A percentile compares a stretch with the other conserved stretches of the same genome.
phyloP scores from a whole-genome alignment of 2,329 filamentous ascomycete species.

The Eutypa lata region DNA sequence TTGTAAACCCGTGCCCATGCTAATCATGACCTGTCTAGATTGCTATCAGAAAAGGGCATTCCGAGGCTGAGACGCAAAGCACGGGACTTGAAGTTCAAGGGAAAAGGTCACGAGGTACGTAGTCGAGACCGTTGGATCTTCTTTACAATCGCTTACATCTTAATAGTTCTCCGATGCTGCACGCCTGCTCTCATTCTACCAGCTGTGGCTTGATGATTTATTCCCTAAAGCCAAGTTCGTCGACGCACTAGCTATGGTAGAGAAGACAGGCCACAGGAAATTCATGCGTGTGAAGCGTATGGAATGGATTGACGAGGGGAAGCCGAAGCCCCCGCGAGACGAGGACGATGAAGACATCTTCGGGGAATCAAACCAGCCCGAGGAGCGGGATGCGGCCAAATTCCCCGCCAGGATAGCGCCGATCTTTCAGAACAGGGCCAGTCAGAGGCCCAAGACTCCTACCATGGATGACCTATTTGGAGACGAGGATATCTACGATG shows the following conservation, averaged over 20 bases:
- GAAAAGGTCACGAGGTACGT: slow-evolving; percentile 84
- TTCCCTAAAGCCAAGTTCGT: slow-evolving; percentile 93
- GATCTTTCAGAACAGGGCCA: slow-evolving; percentile 33
- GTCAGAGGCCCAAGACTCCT: slow-evolving; percentile 29
- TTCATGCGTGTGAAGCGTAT: slow-evolving; percentile 69
- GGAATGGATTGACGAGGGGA: slow-evolving; percentile 80
- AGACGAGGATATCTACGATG: slow-evolving; percentile 54
- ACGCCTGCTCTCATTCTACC: slow-evolving; percentile 83
- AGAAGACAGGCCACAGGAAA: slow-evolving; percentile 88
- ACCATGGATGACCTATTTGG: slow-evolving; percentile 32
- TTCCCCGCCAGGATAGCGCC: slow-evolving; percentile 34
- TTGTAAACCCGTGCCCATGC: not conserved
- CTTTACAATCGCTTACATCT: slow-evolving; percentile 3
- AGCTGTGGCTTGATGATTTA: slow-evolving; percentile 93
- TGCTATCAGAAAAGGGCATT: slow-evolving; percentile 82
- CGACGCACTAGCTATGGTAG: slow-evolving; percentile 85
- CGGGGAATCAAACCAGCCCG: slow-evolving; percentile 17
- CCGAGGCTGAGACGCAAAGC: slow-evolving; percentile 74
- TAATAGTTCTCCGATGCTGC: slow-evolving; percentile 79
- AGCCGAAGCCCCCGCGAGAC: slow-evolving; percentile 41
- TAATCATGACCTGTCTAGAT: slow-evolving; percentile 38
- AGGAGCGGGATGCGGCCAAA: slow-evolving; percentile 25
- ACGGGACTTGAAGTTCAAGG: slow-evolving; percentile 74
- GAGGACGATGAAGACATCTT: slow-evolving; percentile 30
- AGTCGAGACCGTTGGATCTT: not conserved